Conservation (phyloP, 164 flowering plant genomes). For the Tinospora cordifolia region DNA sequence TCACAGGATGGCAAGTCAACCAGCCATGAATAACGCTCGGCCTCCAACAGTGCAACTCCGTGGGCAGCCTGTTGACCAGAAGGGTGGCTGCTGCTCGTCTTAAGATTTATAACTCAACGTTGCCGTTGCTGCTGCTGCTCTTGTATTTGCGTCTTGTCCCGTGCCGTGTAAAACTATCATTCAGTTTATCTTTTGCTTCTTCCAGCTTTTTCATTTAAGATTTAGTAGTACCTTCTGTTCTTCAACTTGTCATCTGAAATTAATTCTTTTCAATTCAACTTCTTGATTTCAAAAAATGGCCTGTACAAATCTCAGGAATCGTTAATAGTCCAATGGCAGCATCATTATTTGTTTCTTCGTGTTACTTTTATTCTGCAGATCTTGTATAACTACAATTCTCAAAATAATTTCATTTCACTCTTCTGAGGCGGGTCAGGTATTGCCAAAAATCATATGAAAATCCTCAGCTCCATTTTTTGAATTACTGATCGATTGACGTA, state of each 20-base stretch:
- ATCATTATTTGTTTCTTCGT: not conserved
- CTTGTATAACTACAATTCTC: not conserved
- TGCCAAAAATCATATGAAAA: no score
- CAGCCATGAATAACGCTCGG: constrained; percentile 56
- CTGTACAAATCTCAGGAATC: constrained; percentile 25
- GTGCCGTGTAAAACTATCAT: constrained; percentile 23
- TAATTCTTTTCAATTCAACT: constrained; percentile 18
- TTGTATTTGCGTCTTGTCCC: constrained; percentile 1
- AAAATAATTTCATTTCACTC: not conserved
- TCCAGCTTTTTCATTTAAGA: constrained; percentile 3
- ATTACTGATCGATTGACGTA: no score
- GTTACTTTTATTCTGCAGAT: not conserved
- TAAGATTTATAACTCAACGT: not conserved
- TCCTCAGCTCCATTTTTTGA: no score
- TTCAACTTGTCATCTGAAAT: constrained; percentile 11
- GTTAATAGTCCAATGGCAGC: constrained; percentile 9
- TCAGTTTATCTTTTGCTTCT: not conserved
- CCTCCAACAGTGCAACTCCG: constrained; percentile 76
- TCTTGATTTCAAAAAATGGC: constrained; percentile 12
- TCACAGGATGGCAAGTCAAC: constrained; percentile 87
- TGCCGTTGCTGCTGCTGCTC: not conserved
- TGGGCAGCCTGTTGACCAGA: constrained; percentile 76
- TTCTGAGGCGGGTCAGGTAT: not conserved
- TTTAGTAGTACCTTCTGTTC: constrained; percentile 2
- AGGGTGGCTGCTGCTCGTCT: constrained; percentile 34